phyloP scores from a whole-genome alignment of 148 eudicot genomes.

The Fagopyrum esculentum region DNA sequence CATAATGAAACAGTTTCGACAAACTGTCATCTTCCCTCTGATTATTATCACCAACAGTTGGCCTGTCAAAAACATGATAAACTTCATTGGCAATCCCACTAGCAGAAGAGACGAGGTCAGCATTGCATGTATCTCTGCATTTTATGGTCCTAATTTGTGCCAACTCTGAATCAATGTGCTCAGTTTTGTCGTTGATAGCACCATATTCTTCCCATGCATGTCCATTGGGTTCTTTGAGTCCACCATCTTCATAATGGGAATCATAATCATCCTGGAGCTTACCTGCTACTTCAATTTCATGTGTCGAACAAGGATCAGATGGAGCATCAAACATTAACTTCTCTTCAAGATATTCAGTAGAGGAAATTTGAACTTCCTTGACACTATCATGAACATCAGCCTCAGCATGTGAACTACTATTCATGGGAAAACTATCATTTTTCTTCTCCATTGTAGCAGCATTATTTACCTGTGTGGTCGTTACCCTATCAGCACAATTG shows the following conservation, averaged over 20 bases:
- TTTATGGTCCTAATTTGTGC: no score
- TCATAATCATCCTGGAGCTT: constrained; percentile 28
- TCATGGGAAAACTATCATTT: not conserved
- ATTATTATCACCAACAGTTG: constrained; percentile 5
- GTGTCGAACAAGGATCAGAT: constrained; percentile 13
- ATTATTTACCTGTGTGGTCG: not conserved
- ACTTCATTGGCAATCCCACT: not conserved
- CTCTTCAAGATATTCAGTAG: constrained; percentile 12
- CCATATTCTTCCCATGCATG: constrained; percentile 26
- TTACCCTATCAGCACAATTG: not conserved
- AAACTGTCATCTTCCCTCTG: constrained; percentile 11
- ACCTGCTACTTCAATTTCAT: constrained; percentile 15
- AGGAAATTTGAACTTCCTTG: not conserved
- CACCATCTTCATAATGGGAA: constrained; percentile 49
- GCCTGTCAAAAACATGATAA: not conserved
- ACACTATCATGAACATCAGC: not conserved
- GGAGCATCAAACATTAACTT: constrained; percentile 9
- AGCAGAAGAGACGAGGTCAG: constrained; percentile 15
- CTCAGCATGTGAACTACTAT: not conserved
- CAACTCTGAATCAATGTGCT: constrained; percentile 6
- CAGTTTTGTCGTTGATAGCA: constrained; percentile 21
- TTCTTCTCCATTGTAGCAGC: not conserved
- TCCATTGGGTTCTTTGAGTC: constrained; percentile 31
- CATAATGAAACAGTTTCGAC: no score
- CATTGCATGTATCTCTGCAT: not conserved